Evolutionary conservation across 352 stramenopile genomes (phyloP).

Genomic region (Phytophthora sp.): DNA sequence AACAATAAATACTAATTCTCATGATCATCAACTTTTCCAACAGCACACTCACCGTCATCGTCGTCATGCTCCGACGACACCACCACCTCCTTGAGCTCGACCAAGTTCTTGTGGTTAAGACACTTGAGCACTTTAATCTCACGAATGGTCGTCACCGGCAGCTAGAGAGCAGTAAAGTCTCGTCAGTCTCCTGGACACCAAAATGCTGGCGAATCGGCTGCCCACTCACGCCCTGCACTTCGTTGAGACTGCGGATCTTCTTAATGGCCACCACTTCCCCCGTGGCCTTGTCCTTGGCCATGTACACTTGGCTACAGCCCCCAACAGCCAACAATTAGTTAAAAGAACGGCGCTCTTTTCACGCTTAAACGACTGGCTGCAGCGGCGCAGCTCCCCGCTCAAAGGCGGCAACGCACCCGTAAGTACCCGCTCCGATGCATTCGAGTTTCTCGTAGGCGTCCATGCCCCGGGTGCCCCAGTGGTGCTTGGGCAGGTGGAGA

Average conservation of each 20-base stretch:
- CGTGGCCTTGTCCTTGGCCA: slow-evolving; percentile 87
- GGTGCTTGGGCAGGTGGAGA: slow-evolving; percentile 84
- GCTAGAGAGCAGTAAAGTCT: slow-evolving; percentile 37
- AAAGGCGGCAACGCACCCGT: slow-evolving; percentile 57
- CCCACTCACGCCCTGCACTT: slow-evolving; percentile 84
- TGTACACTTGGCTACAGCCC: slow-evolving; percentile 80
- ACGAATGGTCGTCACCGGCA: slow-evolving; percentile 96
- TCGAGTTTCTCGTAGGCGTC: slow-evolving; percentile 91
- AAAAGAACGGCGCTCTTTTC: background rate
- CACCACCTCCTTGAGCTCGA: slow-evolving; percentile 96
- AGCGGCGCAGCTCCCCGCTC: background rate
- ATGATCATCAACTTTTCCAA: too few relatives aligned
- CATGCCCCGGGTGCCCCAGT: slow-evolving; percentile 85
- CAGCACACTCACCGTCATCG: slow-evolving; percentile 59
- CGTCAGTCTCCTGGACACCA: too few relatives aligned
- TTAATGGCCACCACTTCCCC: slow-evolving; percentile 91
- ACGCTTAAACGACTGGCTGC: background rate
- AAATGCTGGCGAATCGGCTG: too few relatives aligned
- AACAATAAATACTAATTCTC: background rate
- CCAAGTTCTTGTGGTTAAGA: slow-evolving; percentile 95
- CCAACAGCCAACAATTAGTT: slow-evolving; percentile 4
- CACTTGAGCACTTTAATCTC: slow-evolving; percentile 99
- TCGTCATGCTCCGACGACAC: slow-evolving; percentile 88
- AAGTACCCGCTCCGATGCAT: slow-evolving; percentile 90
- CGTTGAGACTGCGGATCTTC: slow-evolving; percentile 91